These are phyloP conservation scores for Magnaporthiopsis rhizophila DNA, from an alignment of 2,329 filamentous ascomycete genomes.

Conservation along the genomic window DNA sequence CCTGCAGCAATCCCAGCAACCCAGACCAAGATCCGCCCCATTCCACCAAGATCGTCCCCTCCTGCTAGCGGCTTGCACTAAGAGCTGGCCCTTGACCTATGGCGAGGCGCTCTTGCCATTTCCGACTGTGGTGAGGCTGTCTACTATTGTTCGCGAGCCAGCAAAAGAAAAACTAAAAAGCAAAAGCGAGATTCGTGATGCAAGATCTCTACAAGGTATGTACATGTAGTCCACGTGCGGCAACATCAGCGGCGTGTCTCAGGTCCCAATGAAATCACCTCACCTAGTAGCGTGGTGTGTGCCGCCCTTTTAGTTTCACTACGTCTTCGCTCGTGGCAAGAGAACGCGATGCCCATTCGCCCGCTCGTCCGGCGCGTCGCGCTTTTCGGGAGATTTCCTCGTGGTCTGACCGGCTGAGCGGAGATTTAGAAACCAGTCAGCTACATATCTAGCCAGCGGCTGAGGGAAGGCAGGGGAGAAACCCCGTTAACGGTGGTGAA, in stretches of 20 bases:
- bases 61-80: background rate
- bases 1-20: too few species aligned
- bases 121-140: background rate
- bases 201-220: background rate
- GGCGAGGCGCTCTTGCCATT: background rate
- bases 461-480: too few species aligned
- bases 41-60: background rate
- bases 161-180: background rate
- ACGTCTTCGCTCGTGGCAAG: background rate
- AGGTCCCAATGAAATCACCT: background rate
- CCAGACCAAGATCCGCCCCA: background rate
- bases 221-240: background rate
- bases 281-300: background rate
- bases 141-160: background rate
- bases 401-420: too few species aligned
- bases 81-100: background rate
- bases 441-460: too few species aligned
- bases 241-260: background rate
- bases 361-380: too few species aligned
- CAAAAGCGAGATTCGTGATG: background rate
- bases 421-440: too few species aligned
- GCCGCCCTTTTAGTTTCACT: background rate
- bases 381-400: too few species aligned
- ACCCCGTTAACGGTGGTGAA: too few species aligned
- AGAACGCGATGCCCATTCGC: background rate